Evolutionary conservation across 495 filamentous ascomycete species (phyloP).

Genomic region (Cenococcum geophilum): DNA sequence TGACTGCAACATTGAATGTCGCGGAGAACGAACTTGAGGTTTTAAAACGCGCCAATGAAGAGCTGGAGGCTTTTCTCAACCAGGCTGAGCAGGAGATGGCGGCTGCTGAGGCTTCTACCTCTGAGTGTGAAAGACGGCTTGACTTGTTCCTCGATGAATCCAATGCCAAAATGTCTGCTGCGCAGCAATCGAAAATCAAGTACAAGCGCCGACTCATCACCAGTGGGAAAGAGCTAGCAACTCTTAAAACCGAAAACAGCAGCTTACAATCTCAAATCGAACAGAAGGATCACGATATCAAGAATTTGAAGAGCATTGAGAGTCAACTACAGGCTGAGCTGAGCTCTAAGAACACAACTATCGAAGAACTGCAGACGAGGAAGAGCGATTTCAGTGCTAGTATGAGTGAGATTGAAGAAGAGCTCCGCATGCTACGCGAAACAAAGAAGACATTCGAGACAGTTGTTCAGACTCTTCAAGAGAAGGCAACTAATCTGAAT

Average conservation of each 20-base stretch:
- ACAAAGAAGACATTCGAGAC: constrained; percentile 22
- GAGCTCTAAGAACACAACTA: constrained; percentile 20
- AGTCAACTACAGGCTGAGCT: constrained; percentile 37
- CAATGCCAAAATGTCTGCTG: constrained; percentile 18
- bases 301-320: constrained; percentile 30
- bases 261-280: constrained; percentile 15
- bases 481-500: constrained; percentile 18
- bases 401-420: constrained; percentile 15
- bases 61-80: constrained; percentile 21
- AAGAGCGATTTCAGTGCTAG: constrained; percentile 17
- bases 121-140: constrained; percentile 23
- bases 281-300: constrained; percentile 12
- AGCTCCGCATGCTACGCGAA: constrained; percentile 17
- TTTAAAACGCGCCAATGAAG: constrained; percentile 13
- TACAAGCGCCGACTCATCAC: constrained; percentile 21
- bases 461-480: constrained; percentile 21
- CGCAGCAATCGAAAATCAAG: constrained; percentile 13
- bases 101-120: constrained; percentile 18
- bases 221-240: constrained; percentile 22
- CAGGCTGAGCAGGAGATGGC: constrained; percentile 26
- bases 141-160: constrained; percentile 16
- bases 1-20: constrained; percentile 11
- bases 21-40: constrained; percentile 23
- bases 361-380: constrained; percentile 8
- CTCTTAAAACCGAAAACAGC: constrained; percentile 20